These are phyloP conservation scores for Moelleriella libera DNA, from an alignment of 2,329 filamentous ascomycete species.

Conservation along the genomic window DNA sequence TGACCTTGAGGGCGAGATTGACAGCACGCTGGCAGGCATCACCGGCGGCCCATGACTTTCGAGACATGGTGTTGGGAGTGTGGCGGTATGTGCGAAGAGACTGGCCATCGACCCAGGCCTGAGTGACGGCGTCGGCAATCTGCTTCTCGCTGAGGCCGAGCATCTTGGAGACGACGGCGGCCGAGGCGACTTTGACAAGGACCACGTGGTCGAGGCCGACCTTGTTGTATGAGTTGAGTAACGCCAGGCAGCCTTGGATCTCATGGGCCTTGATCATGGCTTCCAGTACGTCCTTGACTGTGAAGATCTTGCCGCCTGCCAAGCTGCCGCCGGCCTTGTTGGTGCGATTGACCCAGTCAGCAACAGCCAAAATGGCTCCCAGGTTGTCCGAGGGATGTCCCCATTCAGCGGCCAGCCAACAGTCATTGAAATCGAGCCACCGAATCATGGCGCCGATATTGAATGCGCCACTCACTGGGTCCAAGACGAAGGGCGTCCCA, in stretches of 20 bases:
- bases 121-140: constrained; percentile 88
- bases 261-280: constrained; percentile 99
- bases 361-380: constrained; percentile 88
- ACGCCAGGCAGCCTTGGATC: constrained; percentile 90
- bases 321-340: constrained; percentile 64
- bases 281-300: constrained; percentile 81
- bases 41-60: constrained; percentile 97
- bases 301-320: constrained; percentile 78
- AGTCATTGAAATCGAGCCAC: constrained; percentile 99
- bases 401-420: constrained; percentile 98
- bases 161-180: constrained; percentile 91
- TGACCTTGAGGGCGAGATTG: constrained; percentile 79
- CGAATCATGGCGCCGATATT: constrained; percentile 98
- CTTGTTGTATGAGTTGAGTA: constrained; percentile 98
- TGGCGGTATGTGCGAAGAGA: constrained; percentile 93
- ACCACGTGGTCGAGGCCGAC: constrained; percentile 97
- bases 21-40: constrained; percentile 95
- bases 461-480: constrained; percentile 91
- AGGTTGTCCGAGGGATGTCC: constrained; percentile 97
- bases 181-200: constrained; percentile 91
- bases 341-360: constrained; percentile 94
- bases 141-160: constrained; percentile 78
- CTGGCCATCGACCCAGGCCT: constrained; percentile 96
- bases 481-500: constrained; percentile 85
- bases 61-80: constrained; percentile 97